phyloP scores from a whole-genome alignment of 2,329 filamentous ascomycete species.

The Zymoseptoria brevis region DNA sequence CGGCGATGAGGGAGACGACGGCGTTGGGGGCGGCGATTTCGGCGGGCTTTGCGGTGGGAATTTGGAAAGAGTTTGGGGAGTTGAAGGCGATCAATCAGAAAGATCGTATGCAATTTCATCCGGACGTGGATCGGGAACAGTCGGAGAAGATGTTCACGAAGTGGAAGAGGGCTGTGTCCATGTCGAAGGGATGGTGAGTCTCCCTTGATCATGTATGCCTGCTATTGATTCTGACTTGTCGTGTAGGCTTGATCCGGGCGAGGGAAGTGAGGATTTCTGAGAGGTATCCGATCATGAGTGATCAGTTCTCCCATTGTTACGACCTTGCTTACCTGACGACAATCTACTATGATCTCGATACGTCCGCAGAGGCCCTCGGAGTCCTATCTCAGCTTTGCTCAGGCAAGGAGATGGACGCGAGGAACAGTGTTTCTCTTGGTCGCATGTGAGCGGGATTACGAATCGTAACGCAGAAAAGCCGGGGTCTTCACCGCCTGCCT shows the following conservation, averaged over 20 bases:
- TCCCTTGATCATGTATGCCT: constrained; percentile 30
- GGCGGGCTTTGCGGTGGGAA: constrained; percentile 71
- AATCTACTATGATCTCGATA: too few species aligned
- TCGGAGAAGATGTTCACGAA: constrained; percentile 55
- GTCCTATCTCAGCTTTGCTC: background rate
- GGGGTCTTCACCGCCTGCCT: background rate
- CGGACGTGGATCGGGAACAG: constrained; percentile 47
- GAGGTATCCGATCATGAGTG: background rate
- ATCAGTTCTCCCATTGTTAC: background rate
- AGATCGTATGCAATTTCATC: constrained; percentile 62
- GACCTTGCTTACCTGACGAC: background rate
- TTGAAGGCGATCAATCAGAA: constrained; percentile 64
- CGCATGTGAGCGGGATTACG: too few species aligned
- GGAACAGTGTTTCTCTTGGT: background rate
- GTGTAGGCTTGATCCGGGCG: constrained; percentile 11
- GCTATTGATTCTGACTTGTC: background rate
- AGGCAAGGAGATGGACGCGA: background rate
- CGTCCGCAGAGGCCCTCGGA: too few species aligned
- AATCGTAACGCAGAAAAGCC: background rate
- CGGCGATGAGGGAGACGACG: constrained; percentile 84
- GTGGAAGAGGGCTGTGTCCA: constrained; percentile 71
- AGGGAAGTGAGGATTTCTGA: constrained; percentile 5
- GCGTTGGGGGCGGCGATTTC: constrained; percentile 82
- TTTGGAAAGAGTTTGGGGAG: constrained; percentile 70
- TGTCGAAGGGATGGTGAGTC: constrained; percentile 63